Evolutionary conservation across 2,329 filamentous ascomycete species (phyloP), one percentile per base, ranked within the genome.

Genomic region (Achaetomium macrosporum): DNA sequence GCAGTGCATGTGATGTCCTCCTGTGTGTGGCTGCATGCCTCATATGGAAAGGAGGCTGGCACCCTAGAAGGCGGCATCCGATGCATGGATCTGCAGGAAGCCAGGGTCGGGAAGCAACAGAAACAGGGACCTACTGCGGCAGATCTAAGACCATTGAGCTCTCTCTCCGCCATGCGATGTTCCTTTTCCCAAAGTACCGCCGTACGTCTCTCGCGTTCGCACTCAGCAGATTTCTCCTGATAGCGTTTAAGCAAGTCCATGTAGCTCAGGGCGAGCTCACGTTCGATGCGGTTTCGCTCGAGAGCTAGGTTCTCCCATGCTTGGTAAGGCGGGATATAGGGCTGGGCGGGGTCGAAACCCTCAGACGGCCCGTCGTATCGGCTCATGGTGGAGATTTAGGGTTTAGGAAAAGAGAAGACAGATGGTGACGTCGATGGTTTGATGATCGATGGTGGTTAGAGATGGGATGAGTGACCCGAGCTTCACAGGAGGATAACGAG

Each of bases 151-250:
- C 46, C 40, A 35, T 53, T 57, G 20, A 61, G 46, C 40, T 61
- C 59, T n/a, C 52, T 35, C 44, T 60, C 55, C 8, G 50, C 20
- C 41, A 52, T 41, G 19, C 54, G 51, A 17, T 59, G 55, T 49
- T 61, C 53, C 46, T 54, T 54, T 41, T 60, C 56, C 59, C 58
- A 61, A 12, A 61, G 5, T 31, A 46, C 42, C 15, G 58, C 58
- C 31, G 55, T 60, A 17, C 57, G 55, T 51, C 56, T 60, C 16
- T 61, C 56, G 12, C 57, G 50, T 2, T 58, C 56, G 41, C 45
- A 59, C 30, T 61, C 59, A 6, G 33, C 52, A 16, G 44, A 54
- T 16, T 59, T 59, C 3, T 57, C 47, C 15, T 42, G 50, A 17
- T 57, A 61, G 6, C 51, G 46, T 16, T 15, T 49, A 30, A 56